Evolutionary conservation across 371 early-diverging fungal species (phyloP).

Genomic region (Fennellomyces sp.): DNA sequence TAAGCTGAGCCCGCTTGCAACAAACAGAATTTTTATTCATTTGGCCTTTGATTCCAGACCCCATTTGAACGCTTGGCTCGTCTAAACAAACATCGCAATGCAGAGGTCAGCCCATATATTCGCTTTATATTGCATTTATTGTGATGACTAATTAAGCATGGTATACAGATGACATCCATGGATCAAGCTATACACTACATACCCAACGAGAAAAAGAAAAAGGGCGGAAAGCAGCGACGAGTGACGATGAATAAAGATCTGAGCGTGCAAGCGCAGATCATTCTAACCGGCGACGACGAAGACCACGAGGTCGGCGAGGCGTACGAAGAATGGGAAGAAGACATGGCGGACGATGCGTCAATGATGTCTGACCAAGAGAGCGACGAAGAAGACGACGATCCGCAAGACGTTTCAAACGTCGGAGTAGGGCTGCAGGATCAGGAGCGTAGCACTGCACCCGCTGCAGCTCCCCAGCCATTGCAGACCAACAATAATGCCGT

Average conservation of each 20-base stretch:
- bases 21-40: neutral
- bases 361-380: neutral
- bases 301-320: slow-evolving; percentile 30
- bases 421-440: slow-evolving; percentile 4
- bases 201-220: slow-evolving; percentile 5
- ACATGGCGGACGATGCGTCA: slow-evolving; percentile 27
- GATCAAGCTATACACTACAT: slow-evolving; percentile 33
- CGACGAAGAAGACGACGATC: slow-evolving; percentile 8
- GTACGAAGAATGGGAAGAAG: slow-evolving; percentile 40
- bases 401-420: neutral
- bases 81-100: slow-evolving; percentile 86
- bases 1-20: slow-evolving; percentile 21
- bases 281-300: slow-evolving; percentile 27
- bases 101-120: slow-evolving; percentile 39
- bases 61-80: slow-evolving; percentile 90
- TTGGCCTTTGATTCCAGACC: slow-evolving; percentile 62
- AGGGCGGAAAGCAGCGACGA: neutral
- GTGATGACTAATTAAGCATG: neutral
- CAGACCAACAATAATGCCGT: neutral
- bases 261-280: slow-evolving; percentile 26
- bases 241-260: slow-evolving; percentile 24
- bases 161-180: slow-evolving; percentile 37
- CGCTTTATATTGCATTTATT: neutral
- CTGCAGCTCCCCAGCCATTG: neutral
- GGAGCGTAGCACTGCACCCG: neutral